Conservation (phyloP, 768 basidiomycete species). For the Lactifluus pinguis region DNA sequence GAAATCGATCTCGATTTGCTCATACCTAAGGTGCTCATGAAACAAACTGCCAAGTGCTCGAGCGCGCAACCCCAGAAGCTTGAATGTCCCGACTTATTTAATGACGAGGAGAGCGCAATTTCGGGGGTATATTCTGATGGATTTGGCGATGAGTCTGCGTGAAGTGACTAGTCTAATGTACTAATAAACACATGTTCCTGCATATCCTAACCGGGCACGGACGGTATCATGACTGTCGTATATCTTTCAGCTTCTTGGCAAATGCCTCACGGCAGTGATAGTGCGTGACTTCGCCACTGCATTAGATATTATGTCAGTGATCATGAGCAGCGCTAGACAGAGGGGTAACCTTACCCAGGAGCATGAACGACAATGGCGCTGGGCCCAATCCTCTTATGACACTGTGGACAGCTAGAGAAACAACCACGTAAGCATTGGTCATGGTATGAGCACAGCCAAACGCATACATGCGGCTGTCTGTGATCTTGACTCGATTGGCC, state of each 20-base stretch:
- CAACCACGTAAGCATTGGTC: not conserved
- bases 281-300: slow-evolving; percentile 91
- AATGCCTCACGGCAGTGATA: slow-evolving; percentile 91
- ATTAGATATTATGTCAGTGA: not conserved
- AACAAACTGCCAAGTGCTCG: not conserved
- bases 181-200: not conserved
- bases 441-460: not conserved
- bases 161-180: not conserved
- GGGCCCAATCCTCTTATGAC: slow-evolving; percentile 20
- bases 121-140: not conserved
- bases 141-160: not conserved
- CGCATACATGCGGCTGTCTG: slow-evolving; percentile 81
- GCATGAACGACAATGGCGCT: slow-evolving; percentile 19
- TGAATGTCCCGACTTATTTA: slow-evolving; percentile 6
- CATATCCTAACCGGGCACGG: not conserved
- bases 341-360: slow-evolving; percentile 13
- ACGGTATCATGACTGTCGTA: slow-evolving; percentile 6
- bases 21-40: not conserved
- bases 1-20: not conserved
- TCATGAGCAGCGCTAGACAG: not conserved
- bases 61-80: not conserved
- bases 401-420: slow-evolving; percentile 16
- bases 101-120: not conserved
- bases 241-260: slow-evolving; percentile 43
- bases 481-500: slow-evolving; percentile 75